Evolutionary conservation across 495 filamentous ascomycete genomes (phyloP).

Genomic region (Parmelia sp.): DNA sequence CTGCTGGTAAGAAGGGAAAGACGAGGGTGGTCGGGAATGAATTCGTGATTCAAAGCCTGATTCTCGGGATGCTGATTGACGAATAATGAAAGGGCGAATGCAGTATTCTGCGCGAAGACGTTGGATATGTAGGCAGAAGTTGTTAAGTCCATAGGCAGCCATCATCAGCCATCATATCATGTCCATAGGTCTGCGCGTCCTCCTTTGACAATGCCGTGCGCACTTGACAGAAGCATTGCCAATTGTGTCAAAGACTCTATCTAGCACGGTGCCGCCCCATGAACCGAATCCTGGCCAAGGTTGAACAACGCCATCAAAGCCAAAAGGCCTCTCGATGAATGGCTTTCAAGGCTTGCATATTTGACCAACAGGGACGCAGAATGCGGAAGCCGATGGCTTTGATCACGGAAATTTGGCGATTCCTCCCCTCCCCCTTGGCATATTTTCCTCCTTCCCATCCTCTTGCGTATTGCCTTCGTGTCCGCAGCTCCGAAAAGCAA

Average conservation of each 20-base stretch:
- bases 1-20: constrained; percentile 36
- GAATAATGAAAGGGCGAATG: constrained; percentile 35
- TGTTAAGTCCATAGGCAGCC: not conserved
- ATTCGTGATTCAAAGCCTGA: constrained; percentile 86
- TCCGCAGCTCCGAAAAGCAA: too few species aligned
- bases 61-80: constrained; percentile 72
- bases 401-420: too few species aligned
- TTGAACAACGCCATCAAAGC: not conserved
- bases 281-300: not conserved
- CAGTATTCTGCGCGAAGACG: not conserved
- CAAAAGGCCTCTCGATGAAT: not conserved
- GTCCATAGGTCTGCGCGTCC: not conserved
- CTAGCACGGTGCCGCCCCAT: not conserved
- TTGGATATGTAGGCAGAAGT: not conserved
- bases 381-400: too few species aligned
- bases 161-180: not conserved
- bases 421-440: too few species aligned
- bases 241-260: not conserved
- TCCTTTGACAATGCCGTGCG: not conserved
- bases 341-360: not conserved
- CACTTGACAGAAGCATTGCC: not conserved
- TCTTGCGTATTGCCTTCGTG: too few species aligned
- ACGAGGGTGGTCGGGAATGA: constrained; percentile 73
- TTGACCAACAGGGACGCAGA: not conserved
- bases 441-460: too few species aligned